Conservation (phyloP, 2,329 filamentous ascomycete species). For the Fusarium sp. region DNA sequence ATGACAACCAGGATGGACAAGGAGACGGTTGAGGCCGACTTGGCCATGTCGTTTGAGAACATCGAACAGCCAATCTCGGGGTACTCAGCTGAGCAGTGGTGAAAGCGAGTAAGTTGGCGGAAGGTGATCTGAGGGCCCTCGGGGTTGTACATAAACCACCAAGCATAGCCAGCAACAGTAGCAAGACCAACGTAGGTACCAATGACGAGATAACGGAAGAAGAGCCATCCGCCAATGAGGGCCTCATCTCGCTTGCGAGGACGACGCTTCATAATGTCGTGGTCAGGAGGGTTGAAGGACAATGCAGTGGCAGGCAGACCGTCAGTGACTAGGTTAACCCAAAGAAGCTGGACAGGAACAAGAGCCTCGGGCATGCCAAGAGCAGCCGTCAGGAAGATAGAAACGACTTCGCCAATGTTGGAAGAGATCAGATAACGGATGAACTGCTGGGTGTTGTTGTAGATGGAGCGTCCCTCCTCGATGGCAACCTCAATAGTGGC, state of each 20-base stretch:
- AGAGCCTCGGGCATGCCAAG: slow-evolving; percentile 97
- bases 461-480: slow-evolving; percentile 97
- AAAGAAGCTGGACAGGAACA: slow-evolving; percentile 96
- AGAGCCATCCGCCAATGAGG: slow-evolving; percentile 94
- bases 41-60: slow-evolving; percentile 87
- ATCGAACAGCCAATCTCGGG: slow-evolving; percentile 92
- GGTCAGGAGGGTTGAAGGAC: slow-evolving; percentile 98
- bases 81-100: slow-evolving; percentile 88
- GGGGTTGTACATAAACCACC: slow-evolving; percentile 99
- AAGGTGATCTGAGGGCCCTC: slow-evolving; percentile 93
- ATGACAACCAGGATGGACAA: slow-evolving; percentile 95
- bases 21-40: slow-evolving; percentile 92
- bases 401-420: slow-evolving; percentile 99
- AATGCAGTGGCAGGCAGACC: slow-evolving; percentile 95
- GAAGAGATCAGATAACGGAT: slow-evolving; percentile 99
- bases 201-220: slow-evolving; percentile 97
- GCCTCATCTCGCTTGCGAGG: slow-evolving; percentile 93
- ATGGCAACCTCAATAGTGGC: slow-evolving; percentile 96
- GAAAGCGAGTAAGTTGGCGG: slow-evolving; percentile 91
- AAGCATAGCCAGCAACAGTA: slow-evolving; percentile 97
- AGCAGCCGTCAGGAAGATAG: slow-evolving; percentile 97
- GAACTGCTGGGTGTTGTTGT: slow-evolving; percentile 99
- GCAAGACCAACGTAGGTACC: slow-evolving; percentile 94
- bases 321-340: slow-evolving; percentile 98
- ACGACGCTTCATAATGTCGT: slow-evolving; percentile 95